Evolutionary conservation across 352 stramenopile genomes (phyloP).

Genomic region (Phytophthora palmivora): DNA sequence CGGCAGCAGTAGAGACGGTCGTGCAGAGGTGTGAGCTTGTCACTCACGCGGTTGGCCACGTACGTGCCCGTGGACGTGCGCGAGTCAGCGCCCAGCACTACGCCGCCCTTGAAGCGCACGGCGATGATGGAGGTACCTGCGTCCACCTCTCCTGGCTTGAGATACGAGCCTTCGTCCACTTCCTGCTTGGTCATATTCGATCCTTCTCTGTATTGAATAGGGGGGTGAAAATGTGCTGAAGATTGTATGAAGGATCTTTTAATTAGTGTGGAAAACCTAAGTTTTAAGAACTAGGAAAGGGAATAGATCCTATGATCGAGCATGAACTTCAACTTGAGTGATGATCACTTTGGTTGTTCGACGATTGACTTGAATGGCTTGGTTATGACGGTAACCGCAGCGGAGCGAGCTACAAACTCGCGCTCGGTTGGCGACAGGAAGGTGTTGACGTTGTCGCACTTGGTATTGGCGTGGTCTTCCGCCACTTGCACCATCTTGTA

Average conservation of each 20-base stretch:
- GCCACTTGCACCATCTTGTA: constrained; percentile 77
- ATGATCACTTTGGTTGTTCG: constrained; percentile 10
- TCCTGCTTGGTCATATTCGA: constrained; percentile 55
- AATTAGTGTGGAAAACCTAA: background rate
- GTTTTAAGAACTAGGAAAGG: background rate
- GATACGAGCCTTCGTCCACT: constrained; percentile 70
- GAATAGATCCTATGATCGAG: constrained; percentile 2
- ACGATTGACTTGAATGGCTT: constrained; percentile 24
- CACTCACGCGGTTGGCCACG: constrained; percentile 97
- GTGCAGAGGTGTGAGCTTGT: constrained; percentile 98
- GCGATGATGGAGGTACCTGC: constrained; percentile 99
- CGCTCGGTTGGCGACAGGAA: constrained; percentile 49
- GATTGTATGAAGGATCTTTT: constrained; percentile 17
- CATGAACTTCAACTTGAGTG: constrained; percentile 25
- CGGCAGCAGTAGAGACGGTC: constrained; percentile 98
- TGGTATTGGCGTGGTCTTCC: constrained; percentile 39
- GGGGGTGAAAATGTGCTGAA: too few species aligned
- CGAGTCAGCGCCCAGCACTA: constrained; percentile 97
- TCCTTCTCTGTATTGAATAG: constrained; percentile 26
- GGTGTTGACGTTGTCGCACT: background rate
- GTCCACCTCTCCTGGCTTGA: constrained; percentile 93
- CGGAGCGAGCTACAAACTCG: constrained; percentile 47
- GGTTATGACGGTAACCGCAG: constrained; percentile 47
- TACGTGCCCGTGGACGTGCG: constrained; percentile 96
- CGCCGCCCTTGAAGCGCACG: constrained; percentile 95